These are phyloP conservation scores for Blastosporella zonata DNA, from an alignment of 1,284 basidiomycete species.

Conservation along the genomic window DNA sequence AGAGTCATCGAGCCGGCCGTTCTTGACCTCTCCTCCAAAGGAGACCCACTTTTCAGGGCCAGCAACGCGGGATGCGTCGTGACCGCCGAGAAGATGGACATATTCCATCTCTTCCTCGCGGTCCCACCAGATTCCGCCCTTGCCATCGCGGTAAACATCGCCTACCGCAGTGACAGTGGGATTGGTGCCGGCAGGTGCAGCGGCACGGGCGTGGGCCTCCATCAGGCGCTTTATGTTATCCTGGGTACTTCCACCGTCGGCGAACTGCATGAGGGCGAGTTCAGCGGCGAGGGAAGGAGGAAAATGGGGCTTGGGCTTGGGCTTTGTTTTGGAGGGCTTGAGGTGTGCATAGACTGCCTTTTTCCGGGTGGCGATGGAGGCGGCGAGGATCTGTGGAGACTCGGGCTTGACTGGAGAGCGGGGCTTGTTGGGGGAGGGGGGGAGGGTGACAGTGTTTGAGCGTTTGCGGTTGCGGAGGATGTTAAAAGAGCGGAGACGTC, in stretches of 20 bases:
- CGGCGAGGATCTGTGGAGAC: slow-evolving; percentile 25
- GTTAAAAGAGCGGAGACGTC: slow-evolving; percentile 45
- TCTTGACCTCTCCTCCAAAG: slow-evolving; percentile 30
- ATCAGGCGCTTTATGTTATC: slow-evolving; percentile 55
- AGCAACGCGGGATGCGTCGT: slow-evolving; percentile 16
- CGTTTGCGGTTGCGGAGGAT: slow-evolving; percentile 35
- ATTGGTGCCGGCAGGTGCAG: slow-evolving; percentile 22
- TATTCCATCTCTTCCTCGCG: slow-evolving; percentile 69
- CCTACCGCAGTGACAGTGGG: slow-evolving; percentile 31
- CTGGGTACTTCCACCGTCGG: slow-evolving; percentile 59
- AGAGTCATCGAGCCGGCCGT: background rate
- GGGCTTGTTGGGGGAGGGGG: slow-evolving; percentile 17
- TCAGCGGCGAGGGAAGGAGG: slow-evolving; percentile 58
- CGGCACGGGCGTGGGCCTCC: slow-evolving; percentile 47
- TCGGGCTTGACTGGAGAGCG: slow-evolving; percentile 22
- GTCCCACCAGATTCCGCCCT: slow-evolving; percentile 67
- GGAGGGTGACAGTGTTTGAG: slow-evolving; percentile 28
- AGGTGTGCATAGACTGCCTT: slow-evolving; percentile 38
- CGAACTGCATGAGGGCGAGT: slow-evolving; percentile 63
- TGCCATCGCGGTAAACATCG: slow-evolving; percentile 54
- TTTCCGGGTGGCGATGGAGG: slow-evolving; percentile 42
- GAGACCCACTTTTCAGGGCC: slow-evolving; percentile 39
- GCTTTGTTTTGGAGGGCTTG: slow-evolving; percentile 16
- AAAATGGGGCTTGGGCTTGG: slow-evolving; percentile 28
- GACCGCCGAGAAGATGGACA: slow-evolving; percentile 46